Evolutionary conservation across 306 rosid species (phyloP).

Genomic region (Quercus cerris): DNA sequence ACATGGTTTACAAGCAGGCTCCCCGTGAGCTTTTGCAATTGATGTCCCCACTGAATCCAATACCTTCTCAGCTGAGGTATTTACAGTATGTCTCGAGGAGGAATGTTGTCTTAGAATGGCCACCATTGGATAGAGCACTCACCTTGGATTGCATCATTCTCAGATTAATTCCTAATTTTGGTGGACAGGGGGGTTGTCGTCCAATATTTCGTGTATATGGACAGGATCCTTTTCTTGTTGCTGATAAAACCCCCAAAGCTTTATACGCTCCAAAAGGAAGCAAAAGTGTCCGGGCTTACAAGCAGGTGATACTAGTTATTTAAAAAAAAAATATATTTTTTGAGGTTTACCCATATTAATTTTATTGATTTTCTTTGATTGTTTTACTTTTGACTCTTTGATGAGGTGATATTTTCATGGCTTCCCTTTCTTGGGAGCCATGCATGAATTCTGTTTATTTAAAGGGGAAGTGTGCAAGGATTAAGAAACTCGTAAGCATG

Average conservation of each 20-base stretch:
- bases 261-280: conserved; percentile 62
- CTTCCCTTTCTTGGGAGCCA: no score
- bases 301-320: conserved; percentile 55
- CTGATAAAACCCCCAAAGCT: conserved; percentile 58
- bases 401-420: no score
- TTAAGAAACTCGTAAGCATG: no score
- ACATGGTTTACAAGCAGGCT: conserved; percentile 87
- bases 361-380: no score
- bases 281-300: conserved; percentile 55
- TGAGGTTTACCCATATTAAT: neutral
- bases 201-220: conserved; percentile 84
- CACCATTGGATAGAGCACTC: conserved; percentile 85
- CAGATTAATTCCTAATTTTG: conserved; percentile 70
- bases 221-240: conserved; percentile 60
- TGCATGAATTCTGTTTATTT: no score
- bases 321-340: neutral
- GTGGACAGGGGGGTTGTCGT: conserved; percentile 71
- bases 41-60: conserved; percentile 67
- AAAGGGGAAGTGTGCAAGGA: no score
- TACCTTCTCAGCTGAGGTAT: conserved; percentile 89
- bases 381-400: no score
- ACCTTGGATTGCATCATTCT: conserved; percentile 84
- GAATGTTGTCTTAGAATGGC: conserved; percentile 88
- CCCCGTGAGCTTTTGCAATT: conserved; percentile 78
- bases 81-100: conserved; percentile 85